A percentile compares a stretch with the other conserved stretches of the same genome.
Evolutionary conservation across 331 rosid species (phyloP).

Genomic region (Quercus lobata): DNA sequence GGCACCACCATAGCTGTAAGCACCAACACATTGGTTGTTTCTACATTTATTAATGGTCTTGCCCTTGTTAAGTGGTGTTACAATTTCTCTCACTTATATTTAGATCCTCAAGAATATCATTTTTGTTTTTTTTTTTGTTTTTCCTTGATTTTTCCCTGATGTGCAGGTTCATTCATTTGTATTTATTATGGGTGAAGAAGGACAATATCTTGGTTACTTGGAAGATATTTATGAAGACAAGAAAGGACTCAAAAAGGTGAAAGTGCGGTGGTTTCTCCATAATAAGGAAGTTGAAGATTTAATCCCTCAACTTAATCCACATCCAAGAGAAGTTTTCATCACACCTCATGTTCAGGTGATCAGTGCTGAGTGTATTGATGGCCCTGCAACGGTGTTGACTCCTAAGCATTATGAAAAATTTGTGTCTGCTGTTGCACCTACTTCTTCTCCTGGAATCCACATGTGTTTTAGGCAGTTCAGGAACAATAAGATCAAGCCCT

Average conservation of each 20-base stretch:
- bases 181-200: constrained; percentile 70
- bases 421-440: constrained; percentile 24
- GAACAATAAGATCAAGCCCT: constrained; percentile 59
- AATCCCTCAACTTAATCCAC: constrained; percentile 55
- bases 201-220: constrained; percentile 70
- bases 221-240: constrained; percentile 92
- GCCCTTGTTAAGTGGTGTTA: background rate
- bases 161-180: constrained; percentile 82
- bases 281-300: constrained; percentile 52
- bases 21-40: background rate
- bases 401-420: constrained; percentile 71
- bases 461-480: constrained; percentile 68
- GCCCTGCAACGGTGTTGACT: constrained; percentile 75
- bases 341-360: constrained; percentile 85
- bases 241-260: constrained; percentile 68
- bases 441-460: constrained; percentile 46
- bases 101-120: background rate
- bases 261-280: constrained; percentile 80
- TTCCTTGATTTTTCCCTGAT: constrained; percentile 13
- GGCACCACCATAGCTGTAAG: constrained; percentile 58
- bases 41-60: background rate
- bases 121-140: background rate
- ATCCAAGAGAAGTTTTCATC: constrained; percentile 71
- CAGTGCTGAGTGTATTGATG: constrained; percentile 73
- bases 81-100: background rate